phyloP scores from a whole-genome alignment of 306 rosid genomes.

The Quercus alba region DNA sequence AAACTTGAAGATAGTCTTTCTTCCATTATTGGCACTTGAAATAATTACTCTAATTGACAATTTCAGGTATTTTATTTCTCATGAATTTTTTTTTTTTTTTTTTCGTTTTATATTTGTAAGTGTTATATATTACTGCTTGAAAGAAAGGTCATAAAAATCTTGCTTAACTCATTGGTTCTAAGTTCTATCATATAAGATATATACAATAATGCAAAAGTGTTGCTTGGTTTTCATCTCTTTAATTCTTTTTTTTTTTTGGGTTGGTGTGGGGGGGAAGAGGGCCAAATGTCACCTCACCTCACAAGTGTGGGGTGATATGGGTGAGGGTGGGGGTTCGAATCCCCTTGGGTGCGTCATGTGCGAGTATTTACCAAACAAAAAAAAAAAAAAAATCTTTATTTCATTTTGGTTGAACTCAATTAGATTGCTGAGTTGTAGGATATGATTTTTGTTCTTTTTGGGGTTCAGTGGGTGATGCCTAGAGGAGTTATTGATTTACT shows the following conservation, averaged over 20 bases:
- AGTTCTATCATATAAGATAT: background rate
- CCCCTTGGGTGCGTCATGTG: no score
- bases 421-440: background rate
- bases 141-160: background rate
- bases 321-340: no score
- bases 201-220: background rate
- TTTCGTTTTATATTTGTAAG: background rate
- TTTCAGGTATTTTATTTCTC: constrained; percentile 70
- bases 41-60: constrained; percentile 76
- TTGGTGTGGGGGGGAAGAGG: rapidly evolving
- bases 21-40: constrained; percentile 91
- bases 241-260: no score
- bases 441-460: no score
- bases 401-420: background rate
- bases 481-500: no score
- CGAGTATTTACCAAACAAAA: no score
- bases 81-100: background rate
- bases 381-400: background rate
- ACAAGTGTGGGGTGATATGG: no score
- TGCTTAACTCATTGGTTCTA: background rate
- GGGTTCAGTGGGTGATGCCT: no score
- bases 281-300: no score
- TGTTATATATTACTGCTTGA: background rate
- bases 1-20: constrained; percentile 82
- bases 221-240: background rate